Base-by-base conservation (phyloP, 768 basidiomycete species). In the Amanita polypyramis region DNA sequence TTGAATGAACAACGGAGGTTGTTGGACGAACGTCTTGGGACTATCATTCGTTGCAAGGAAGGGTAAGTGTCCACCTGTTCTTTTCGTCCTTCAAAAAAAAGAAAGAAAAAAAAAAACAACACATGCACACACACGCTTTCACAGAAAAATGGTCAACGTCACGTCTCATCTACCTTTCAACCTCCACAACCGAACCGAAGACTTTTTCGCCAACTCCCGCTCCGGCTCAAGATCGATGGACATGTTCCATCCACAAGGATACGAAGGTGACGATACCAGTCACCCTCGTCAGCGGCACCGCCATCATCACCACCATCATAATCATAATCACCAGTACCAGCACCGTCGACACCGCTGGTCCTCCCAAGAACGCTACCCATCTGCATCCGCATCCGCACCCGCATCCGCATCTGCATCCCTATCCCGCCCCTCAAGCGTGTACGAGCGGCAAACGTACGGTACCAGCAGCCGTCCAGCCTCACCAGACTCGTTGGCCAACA, bases 71-170 rank as follows among this genome's bases (percentile, higher is more conserved):
- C n/a, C n/a, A n/a, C n/a, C n/a, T n/a, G n/a, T n/a, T n/a, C n/a
- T n/a, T n/a, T n/a, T n/a, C n/a, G n/a, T n/a, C n/a, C n/a, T n/a
- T n/a, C n/a, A n/a, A n/a, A n/a, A n/a, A n/a, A n/a, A n/a, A n/a
- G n/a, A n/a, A n/a, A n/a, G n/a, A n/a, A n/a, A n/a, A n/a, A n/a
- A n/a, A n/a, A n/a, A n/a, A n/a, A n/a, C n/a, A n/a, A n/a, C n/a
- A n/a, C n/a, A n/a, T n/a, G n/a, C n/a, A n/a, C n/a, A n/a, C 4
- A 4, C 25, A 27, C 7, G 4, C 25, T 23, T 19, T 10, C 21
- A 44, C 59, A 84, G 81, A 27, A 80, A 76, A 71, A 83, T 84
- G 82, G 80, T 84, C 53, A 82, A 82, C 48, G 73, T 84, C 11
- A 72, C 73, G 47, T 74, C 77, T 1, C 70, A 69, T 19, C 66